Base-by-base conservation (phyloP, 2,329 filamentous ascomycete genomes). In the Onygenales sp. region DNA sequence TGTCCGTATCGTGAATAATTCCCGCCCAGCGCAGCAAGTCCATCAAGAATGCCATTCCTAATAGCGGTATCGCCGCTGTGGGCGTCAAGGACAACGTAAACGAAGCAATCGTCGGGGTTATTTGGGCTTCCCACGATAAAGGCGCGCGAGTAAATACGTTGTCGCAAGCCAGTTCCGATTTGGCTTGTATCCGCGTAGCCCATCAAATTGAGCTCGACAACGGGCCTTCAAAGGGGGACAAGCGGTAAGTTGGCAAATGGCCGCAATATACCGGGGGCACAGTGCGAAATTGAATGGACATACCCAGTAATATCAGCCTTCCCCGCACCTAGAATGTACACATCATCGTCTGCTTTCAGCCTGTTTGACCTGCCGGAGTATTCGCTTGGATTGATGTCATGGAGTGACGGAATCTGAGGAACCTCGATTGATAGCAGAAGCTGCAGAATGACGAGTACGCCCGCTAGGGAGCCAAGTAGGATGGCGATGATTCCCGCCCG, bases 161-260 rank as follows among this genome's bases (percentile, higher is more conserved):
- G 92, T 48, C 91, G 84, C 50, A 97, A 75, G 21, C 92, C 92
- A 2, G 84, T 84, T 45, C 92, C 92, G 33, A 86, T 73, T 72
- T 97, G 92, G 43, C 81, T 80, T n/a, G 85, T 75, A 68, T 91
- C 87, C 35, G 92, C 92, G 74, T 96, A 96, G 57, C 91, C 91
- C 78, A 92, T 93, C 66, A 96, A 80, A 63, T 89, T 90, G 64
- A 96, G 81, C 69, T 96, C 89, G 21, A 94, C 90, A 10, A 94
- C 89, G 0, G 90, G 89, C 2, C 87, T 82, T 57, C 36, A n/a
- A 10, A 36, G 44, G 11, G 8, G n/a, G 17, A 10, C 11, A 35
- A 43, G 5, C n/a, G 21, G 46, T 49, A 32, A 31, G 43, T 46
- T 35, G 35, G 11, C 39, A 52, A 39, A 39, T 35, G 9, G 32